Conservation (phyloP, 2,329 filamentous ascomycete species). For the Geoglossum cookeanum region DNA sequence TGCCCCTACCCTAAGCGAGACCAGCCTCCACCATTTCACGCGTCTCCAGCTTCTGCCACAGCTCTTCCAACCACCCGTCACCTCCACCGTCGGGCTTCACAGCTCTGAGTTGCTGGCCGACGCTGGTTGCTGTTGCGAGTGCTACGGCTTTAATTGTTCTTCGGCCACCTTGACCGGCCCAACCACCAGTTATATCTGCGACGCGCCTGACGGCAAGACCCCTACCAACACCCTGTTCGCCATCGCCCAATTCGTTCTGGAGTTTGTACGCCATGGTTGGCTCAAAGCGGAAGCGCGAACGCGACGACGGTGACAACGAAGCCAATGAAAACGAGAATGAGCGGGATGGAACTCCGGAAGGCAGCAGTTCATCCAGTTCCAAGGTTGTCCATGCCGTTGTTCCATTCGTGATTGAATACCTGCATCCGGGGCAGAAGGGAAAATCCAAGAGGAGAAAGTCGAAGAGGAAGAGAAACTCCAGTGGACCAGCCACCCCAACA, state of each 20-base stretch:
- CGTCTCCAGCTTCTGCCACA: background rate
- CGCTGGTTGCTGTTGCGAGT: background rate
- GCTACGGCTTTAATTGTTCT: background rate
- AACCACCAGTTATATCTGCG: background rate
- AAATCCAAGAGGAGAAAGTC: constrained; percentile 1
- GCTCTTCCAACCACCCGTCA: background rate
- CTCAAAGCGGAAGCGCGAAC: background rate
- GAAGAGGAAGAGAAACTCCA: background rate
- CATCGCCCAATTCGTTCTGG: background rate
- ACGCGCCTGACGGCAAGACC: background rate
- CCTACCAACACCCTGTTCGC: background rate
- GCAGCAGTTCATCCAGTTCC: background rate
- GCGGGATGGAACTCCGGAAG: background rate
- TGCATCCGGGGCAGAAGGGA: background rate
- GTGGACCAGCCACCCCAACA: background rate
- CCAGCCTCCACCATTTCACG: background rate
- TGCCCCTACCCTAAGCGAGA: background rate
- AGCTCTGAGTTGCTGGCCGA: background rate
- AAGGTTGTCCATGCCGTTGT: constrained; percentile 1
- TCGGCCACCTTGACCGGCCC: background rate
- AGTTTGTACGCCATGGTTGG: background rate
- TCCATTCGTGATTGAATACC: constrained; percentile 4
- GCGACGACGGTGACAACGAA: background rate
- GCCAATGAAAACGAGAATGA: background rate
- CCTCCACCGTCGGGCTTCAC: background rate